These are phyloP conservation scores for Salvia rosmarinus DNA, from an alignment of 257 asterid species.

Conservation along the genomic window DNA sequence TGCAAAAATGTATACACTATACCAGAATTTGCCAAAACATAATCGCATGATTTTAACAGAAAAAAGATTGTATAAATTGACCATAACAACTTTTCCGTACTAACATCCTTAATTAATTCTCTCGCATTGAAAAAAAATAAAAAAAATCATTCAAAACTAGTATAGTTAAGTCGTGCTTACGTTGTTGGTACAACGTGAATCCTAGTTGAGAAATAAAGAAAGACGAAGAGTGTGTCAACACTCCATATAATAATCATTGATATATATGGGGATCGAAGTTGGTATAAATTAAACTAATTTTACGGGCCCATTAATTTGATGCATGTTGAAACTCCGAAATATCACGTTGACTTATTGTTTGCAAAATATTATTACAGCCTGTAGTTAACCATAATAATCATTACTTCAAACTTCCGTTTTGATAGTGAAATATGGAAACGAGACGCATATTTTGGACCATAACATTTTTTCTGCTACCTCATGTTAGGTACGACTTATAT, in stretches of 20 bases:
- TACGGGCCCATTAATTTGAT: not conserved
- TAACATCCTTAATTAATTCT: too few relatives aligned
- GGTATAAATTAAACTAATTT: not conserved
- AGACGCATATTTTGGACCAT: not conserved
- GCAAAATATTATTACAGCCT: not conserved
- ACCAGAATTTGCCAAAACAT: too few relatives aligned
- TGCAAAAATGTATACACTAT: too few relatives aligned
- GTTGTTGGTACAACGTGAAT: not conserved
- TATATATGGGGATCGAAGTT: conserved; percentile 1
- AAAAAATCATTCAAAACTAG: not conserved
- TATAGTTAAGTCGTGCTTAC: not conserved
- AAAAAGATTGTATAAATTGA: too few relatives aligned
- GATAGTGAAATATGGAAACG: not conserved
- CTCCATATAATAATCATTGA: not conserved
- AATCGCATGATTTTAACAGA: too few relatives aligned
- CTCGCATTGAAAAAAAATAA: not conserved
- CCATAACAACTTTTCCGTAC: too few relatives aligned
- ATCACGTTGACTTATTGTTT: not conserved
- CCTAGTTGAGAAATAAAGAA: not conserved
- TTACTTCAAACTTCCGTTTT: not conserved
- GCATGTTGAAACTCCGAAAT: not conserved
- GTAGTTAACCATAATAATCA: not conserved
- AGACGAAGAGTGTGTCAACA: conserved; percentile 23
- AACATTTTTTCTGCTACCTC: too few relatives aligned
- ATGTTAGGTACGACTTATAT: too few relatives aligned